These are phyloP conservation scores for Euphorbia lathyris DNA, from an alignment of 345 rosid genomes.

Conservation along the genomic window DNA sequence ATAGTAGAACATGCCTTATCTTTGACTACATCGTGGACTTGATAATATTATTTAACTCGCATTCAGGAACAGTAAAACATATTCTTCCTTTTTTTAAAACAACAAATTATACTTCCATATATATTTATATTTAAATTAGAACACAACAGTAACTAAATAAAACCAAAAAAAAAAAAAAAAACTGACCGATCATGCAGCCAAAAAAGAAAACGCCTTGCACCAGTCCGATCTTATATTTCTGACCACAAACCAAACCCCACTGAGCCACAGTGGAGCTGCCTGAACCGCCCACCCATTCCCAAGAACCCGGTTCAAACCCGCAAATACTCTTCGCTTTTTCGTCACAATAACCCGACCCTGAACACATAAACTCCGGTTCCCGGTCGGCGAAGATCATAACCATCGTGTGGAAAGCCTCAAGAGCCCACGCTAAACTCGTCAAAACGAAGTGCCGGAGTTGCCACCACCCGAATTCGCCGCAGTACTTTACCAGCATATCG, in stretches of 20 bases:
- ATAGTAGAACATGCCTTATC: too few species aligned
- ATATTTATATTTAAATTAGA: too few species aligned
- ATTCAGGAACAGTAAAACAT: too few species aligned
- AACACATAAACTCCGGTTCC: constrained; percentile 58
- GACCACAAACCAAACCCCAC: constrained; percentile 79
- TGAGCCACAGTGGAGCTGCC: constrained; percentile 80
- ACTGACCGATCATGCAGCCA: constrained; percentile 92
- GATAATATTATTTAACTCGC: too few species aligned
- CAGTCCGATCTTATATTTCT: constrained; percentile 76
- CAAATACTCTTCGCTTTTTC: constrained; percentile 37
- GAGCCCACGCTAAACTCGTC: constrained; percentile 83
- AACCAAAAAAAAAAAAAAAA: not conserved
- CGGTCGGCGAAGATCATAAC: constrained; percentile 91
- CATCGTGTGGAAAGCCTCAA: constrained; percentile 93
- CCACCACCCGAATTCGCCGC: constrained; percentile 94
- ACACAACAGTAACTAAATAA: not conserved
- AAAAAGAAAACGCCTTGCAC: constrained; percentile 84
- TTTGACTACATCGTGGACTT: too few species aligned
- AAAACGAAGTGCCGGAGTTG: constrained; percentile 79
- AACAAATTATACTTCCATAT: too few species aligned
- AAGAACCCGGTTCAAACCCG: constrained; percentile 53
- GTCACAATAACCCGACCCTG: constrained; percentile 36
- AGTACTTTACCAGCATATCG: constrained; percentile 64
- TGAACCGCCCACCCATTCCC: constrained; percentile 63
- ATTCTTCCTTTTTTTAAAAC: too few species aligned